Conservation (phyloP, 164 flowering plant genomes). For the Liriodendron chinense region DNA sequence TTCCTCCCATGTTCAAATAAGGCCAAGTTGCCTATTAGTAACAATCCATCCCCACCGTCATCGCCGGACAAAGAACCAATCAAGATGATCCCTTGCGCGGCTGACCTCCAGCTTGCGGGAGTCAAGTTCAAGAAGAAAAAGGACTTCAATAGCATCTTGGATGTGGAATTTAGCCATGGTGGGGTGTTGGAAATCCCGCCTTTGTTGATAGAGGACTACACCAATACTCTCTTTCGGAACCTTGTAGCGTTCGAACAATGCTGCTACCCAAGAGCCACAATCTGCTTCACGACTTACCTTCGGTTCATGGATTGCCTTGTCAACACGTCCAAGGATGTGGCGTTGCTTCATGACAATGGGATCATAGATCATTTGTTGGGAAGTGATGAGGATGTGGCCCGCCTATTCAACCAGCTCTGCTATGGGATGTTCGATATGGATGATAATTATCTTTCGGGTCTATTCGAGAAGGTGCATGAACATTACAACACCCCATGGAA, state of each 20-base stretch:
- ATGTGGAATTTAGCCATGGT: neutral
- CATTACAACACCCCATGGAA: neutral
- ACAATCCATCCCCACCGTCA: neutral
- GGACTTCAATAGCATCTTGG: neutral
- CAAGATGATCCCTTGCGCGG: neutral
- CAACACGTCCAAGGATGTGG: neutral
- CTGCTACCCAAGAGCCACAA: neutral
- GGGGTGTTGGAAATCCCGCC: constrained; percentile 6
- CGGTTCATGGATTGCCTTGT: constrained; percentile 8
- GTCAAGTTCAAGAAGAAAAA: neutral
- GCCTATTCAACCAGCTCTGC: constrained; percentile 1
- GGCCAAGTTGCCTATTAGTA: neutral
- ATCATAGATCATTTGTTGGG: constrained; percentile 3
- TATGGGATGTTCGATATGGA: neutral
- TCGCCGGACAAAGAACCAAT: neutral
- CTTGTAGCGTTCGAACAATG: neutral
- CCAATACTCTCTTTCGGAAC: constrained; percentile 2
- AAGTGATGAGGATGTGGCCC: neutral
- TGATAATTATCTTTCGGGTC: neutral
- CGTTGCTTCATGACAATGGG: neutral
- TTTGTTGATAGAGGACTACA: neutral
- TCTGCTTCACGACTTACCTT: neutral
- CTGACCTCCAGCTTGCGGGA: constrained; percentile 1
- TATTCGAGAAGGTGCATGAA: neutral
- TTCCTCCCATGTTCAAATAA: neutral